phyloP scores from a whole-genome alignment of 2,329 filamentous ascomycete genomes.

The Colletotrichum viniferum region DNA sequence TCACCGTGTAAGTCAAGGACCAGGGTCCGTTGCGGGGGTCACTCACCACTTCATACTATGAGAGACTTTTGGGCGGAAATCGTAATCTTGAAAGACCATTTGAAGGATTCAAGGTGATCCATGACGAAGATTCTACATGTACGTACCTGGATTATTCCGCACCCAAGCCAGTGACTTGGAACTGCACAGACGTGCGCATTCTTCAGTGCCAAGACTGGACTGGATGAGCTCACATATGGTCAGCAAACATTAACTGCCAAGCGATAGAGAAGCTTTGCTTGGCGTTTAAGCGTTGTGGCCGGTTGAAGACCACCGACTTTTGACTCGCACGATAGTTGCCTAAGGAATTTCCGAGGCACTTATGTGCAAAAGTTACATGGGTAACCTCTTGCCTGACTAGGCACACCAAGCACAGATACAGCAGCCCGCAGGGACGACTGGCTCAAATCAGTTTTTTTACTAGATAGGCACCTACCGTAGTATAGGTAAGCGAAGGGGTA shows the following conservation, averaged over 20 bases:
- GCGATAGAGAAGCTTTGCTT: conserved; percentile 8
- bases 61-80: neutral
- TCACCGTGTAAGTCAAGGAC: neutral
- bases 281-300: neutral
- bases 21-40: neutral
- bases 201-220: neutral
- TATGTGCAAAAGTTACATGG: neutral
- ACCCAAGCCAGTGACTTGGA: neutral
- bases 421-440: too few relatives aligned
- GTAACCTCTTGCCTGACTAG: too few relatives aligned
- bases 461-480: too few relatives aligned
- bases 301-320: neutral
- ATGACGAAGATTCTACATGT: neutral
- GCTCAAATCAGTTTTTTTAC: too few relatives aligned
- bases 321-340: neutral
- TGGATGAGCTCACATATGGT: neutral
- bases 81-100: neutral
- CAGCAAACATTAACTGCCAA: neutral
- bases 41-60: neutral
- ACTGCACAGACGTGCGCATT: neutral
- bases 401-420: too few relatives aligned
- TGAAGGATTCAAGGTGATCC: neutral
- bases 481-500: too few relatives aligned
- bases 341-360: neutral
- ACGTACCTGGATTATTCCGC: neutral